phyloP scores from a whole-genome alignment of 1,284 basidiomycete species.

The Ganoderma sp. region DNA sequence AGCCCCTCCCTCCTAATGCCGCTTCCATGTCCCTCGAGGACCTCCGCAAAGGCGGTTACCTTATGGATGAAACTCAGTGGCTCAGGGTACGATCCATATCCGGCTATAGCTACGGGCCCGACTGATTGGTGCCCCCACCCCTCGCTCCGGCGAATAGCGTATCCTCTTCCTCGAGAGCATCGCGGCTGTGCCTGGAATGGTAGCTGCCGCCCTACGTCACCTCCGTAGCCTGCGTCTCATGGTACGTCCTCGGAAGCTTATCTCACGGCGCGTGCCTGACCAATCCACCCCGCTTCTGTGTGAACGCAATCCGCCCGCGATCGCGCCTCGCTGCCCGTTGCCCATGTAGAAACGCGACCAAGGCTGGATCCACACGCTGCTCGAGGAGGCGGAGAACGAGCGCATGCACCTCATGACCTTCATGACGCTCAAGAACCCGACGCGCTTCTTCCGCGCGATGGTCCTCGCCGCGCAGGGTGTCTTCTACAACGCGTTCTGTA shows the following conservation, averaged over 20 bases:
- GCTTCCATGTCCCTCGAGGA: slow-evolving; percentile 70
- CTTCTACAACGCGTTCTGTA: slow-evolving; percentile 92
- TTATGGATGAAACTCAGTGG: slow-evolving; percentile 81
- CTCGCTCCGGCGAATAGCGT: slow-evolving; percentile 49
- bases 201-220: slow-evolving; percentile 87
- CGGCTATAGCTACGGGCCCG: background rate
- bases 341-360: slow-evolving; percentile 76
- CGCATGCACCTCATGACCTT: slow-evolving; percentile 95
- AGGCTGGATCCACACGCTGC: slow-evolving; percentile 85
- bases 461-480: slow-evolving; percentile 89
- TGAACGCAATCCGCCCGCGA: slow-evolving; percentile 4
- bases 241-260: slow-evolving; percentile 49
- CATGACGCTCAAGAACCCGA: slow-evolving; percentile 84
- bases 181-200: slow-evolving; percentile 95
- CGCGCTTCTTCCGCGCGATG: slow-evolving; percentile 77
- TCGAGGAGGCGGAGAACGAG: slow-evolving; percentile 96
- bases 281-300: slow-evolving; percentile 10
- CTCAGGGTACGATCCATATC: slow-evolving; percentile 56
- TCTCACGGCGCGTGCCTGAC: slow-evolving; percentile 14
- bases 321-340: background rate
- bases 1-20: slow-evolving; percentile 61
- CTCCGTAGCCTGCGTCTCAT: slow-evolving; percentile 83
- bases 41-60: slow-evolving; percentile 72
- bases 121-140: background rate
- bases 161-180: slow-evolving; percentile 90